These are phyloP conservation scores for Pachyrhizus erosus DNA, from an alignment of 306 rosid genomes.

Conservation along the genomic window DNA sequence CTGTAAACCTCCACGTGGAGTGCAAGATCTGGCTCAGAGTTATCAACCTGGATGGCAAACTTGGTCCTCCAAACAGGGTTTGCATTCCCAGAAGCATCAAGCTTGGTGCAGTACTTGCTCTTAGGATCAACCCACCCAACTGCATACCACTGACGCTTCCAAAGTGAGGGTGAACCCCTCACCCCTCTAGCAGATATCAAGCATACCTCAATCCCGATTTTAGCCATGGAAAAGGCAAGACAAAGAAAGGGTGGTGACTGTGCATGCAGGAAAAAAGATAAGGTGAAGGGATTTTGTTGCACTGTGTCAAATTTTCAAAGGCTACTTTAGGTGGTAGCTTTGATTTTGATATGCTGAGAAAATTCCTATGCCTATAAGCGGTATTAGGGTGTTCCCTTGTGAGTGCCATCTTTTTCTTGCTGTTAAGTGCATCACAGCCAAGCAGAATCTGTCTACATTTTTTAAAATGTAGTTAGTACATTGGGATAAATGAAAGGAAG, in stretches of 20 bases:
- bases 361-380: conserved; percentile 38
- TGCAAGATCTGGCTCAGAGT: conserved; percentile 58
- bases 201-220: conserved; percentile 75
- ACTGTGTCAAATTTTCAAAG: conserved; percentile 31
- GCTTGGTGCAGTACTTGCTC: conserved; percentile 70
- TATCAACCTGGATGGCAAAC: conserved; percentile 67
- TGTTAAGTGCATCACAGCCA: conserved; percentile 52
- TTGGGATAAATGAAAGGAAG: not conserved
- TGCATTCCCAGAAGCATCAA: conserved; percentile 75
- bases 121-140: conserved; percentile 83
- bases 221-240: conserved; percentile 52
- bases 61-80: conserved; percentile 86
- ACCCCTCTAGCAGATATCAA: conserved; percentile 85
- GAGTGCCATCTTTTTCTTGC: conserved; percentile 28
- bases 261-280: conserved; percentile 17
- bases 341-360: not conserved
- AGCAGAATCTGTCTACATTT: conserved; percentile 46
- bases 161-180: conserved; percentile 58
- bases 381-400: conserved; percentile 26
- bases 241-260: not conserved
- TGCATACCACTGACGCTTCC: conserved; percentile 91
- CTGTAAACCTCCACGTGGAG: conserved; percentile 74
- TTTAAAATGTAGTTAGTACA: not conserved
- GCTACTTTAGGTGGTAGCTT: conserved; percentile 53
- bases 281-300: conserved; percentile 16